A percentile compares a stretch with the other conserved stretches of the same genome.
Conservation (phyloP, 768 basidiomycete species). For the Boletellus ananiceps region DNA sequence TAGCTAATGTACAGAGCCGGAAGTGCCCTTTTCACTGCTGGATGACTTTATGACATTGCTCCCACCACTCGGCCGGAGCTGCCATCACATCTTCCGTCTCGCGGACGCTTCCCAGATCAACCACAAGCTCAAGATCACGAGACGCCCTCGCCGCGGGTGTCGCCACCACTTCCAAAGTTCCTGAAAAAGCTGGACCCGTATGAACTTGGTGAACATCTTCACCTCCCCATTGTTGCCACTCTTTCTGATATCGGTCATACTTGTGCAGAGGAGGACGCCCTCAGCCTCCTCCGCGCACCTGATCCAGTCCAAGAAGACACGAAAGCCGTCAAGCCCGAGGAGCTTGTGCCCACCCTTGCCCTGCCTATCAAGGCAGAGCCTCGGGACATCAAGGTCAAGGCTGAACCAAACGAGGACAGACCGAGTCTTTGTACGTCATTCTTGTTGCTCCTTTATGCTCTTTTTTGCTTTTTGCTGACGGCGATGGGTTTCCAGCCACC, state of each 20-base stretch:
- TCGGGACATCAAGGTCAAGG: slow-evolving; percentile 5
- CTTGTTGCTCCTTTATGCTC: not conserved
- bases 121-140: not conserved
- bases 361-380: slow-evolving; percentile 6
- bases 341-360: not conserved
- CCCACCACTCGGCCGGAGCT: too few relatives aligned
- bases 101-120: too few relatives aligned
- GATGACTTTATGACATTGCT: too few relatives aligned
- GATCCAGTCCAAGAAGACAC: not conserved
- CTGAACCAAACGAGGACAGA: not conserved
- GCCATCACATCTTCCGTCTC: too few relatives aligned
- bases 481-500: not conserved
- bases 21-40: too few relatives aligned
- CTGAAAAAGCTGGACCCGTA: slow-evolving; percentile 30
- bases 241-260: not conserved
- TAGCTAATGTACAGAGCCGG: too few relatives aligned
- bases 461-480: not conserved
- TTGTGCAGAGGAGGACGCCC: slow-evolving; percentile 25
- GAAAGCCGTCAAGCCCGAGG: not conserved
- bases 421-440: not conserved
- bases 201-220: slow-evolving; percentile 17
- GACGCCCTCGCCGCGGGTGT: not conserved
- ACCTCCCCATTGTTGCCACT: not conserved
- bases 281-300: slow-evolving; percentile 9
- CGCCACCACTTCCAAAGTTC: slow-evolving; percentile 9